These are phyloP conservation scores for Populus euphratica DNA, from an alignment of 345 rosid species.

Conservation along the genomic window DNA sequence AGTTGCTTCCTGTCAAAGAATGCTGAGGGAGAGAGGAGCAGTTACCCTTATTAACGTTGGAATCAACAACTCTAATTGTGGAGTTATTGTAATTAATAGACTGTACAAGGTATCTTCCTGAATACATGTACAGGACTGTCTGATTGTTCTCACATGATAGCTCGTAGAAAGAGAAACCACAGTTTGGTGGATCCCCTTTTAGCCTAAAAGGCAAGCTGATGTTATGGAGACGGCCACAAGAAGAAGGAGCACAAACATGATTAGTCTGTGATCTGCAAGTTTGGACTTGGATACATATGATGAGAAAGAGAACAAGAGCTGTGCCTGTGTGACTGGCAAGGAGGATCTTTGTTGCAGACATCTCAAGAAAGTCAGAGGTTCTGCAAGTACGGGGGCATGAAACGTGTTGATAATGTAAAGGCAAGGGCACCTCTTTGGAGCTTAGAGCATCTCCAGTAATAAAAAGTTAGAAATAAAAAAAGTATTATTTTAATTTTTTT, in stretches of 20 bases:
- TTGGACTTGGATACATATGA: background rate
- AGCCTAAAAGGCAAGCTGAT: slow-evolving; percentile 2
- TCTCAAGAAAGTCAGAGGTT: slow-evolving; percentile 7
- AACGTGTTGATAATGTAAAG: slow-evolving; percentile 16
- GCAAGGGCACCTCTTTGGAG: background rate
- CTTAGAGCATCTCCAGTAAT: too few species aligned
- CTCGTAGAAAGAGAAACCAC: background rate
- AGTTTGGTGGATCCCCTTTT: slow-evolving; percentile 7
- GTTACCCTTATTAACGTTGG: background rate
- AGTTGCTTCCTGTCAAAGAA: background rate
- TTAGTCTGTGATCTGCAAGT: background rate
- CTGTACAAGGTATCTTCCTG: slow-evolving; percentile 7
- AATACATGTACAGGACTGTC: background rate
- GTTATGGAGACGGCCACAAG: slow-evolving; percentile 1
- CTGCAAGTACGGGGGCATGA: slow-evolving; percentile 1
- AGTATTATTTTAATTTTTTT: too few species aligned
- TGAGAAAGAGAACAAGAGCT: background rate
- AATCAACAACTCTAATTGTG: slow-evolving; percentile 10
- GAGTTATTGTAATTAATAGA: slow-evolving; percentile 5
- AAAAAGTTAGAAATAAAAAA: too few species aligned
- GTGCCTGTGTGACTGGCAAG: background rate
- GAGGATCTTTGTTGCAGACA: background rate
- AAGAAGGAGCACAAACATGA: slow-evolving; percentile 8
- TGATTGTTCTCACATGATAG: slow-evolving; percentile 3
- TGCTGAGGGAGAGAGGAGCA: slow-evolving; percentile 10